Conservation (phyloP, 2,329 filamentous ascomycete genomes). For the Alternaria arbusti region DNA sequence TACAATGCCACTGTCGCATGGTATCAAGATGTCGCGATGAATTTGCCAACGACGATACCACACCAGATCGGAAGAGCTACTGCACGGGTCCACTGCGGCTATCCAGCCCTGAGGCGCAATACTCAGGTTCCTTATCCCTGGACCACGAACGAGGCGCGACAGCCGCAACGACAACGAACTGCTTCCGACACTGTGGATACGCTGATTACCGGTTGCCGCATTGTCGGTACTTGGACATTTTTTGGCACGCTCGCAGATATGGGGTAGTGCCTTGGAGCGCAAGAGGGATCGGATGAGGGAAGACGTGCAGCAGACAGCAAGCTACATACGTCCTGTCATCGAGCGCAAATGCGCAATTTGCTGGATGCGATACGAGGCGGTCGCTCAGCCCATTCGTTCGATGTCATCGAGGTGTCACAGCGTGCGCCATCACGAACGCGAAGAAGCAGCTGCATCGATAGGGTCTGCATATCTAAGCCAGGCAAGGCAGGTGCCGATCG, state of each 20-base stretch:
- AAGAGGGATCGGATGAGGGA: not conserved
- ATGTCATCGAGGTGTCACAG: not conserved
- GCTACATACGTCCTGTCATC: not conserved
- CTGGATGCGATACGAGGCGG: not conserved
- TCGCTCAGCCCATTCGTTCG: not conserved
- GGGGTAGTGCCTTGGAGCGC: not conserved
- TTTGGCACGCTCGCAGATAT: not conserved
- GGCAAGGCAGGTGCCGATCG: conserved; percentile 13
- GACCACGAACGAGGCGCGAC: not conserved
- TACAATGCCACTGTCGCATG: not conserved
- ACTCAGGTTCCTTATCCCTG: not conserved
- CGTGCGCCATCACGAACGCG: not conserved
- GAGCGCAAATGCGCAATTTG: not conserved
- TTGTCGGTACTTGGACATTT: not conserved
- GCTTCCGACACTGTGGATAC: not conserved
- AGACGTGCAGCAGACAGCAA: not conserved
- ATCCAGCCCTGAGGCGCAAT: not conserved
- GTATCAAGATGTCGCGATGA: not conserved
- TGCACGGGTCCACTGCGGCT: not conserved
- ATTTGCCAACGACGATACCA: not conserved
- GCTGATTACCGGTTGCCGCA: not conserved
- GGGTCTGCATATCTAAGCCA: conserved; percentile 2
- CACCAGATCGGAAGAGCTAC: not conserved
- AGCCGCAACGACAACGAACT: not conserved
- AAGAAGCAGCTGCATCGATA: not conserved